A percentile compares a stretch with the other conserved stretches of the same genome.
Conservation (phyloP, 768 basidiomycete species). For the Podaxis pistillaris region DNA sequence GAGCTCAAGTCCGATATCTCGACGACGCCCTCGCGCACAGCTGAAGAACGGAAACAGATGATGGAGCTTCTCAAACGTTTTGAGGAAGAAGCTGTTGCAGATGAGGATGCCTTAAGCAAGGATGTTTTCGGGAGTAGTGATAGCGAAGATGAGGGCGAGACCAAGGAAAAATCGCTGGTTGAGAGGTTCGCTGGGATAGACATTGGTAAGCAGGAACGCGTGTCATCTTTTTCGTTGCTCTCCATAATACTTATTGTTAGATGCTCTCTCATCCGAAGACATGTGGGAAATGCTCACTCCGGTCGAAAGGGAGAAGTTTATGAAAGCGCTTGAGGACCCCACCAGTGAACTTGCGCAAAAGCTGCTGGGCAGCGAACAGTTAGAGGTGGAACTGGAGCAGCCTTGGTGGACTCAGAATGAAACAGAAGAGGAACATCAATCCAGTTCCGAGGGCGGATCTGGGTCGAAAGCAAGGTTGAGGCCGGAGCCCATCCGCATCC, state of each 20-base stretch:
- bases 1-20: conserved; percentile 67
- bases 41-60: conserved; percentile 62
- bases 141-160: conserved; percentile 35
- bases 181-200: conserved; percentile 55
- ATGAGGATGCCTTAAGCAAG: conserved; percentile 24
- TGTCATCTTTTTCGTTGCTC: neutral
- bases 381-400: conserved; percentile 43
- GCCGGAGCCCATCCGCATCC: conserved; percentile 47
- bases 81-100: conserved; percentile 52
- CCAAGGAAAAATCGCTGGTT: conserved; percentile 40
- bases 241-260: conserved; percentile 30
- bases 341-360: conserved; percentile 56
- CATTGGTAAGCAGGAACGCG: conserved; percentile 45
- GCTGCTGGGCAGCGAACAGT: conserved; percentile 56
- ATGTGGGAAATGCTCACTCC: conserved; percentile 62
- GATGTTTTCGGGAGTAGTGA: conserved; percentile 25
- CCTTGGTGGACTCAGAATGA: conserved; percentile 67
- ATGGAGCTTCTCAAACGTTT: conserved; percentile 69
- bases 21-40: conserved; percentile 49
- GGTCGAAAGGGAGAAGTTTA: conserved; percentile 61
- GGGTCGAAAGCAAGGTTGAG: conserved; percentile 14
- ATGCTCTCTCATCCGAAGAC: conserved; percentile 50
- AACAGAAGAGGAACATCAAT: neutral
- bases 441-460: neutral
- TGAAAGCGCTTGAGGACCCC: conserved; percentile 58